These are phyloP conservation scores for Solanum lignicaule DNA, from an alignment of 257 asterid genomes.

Conservation along the genomic window DNA sequence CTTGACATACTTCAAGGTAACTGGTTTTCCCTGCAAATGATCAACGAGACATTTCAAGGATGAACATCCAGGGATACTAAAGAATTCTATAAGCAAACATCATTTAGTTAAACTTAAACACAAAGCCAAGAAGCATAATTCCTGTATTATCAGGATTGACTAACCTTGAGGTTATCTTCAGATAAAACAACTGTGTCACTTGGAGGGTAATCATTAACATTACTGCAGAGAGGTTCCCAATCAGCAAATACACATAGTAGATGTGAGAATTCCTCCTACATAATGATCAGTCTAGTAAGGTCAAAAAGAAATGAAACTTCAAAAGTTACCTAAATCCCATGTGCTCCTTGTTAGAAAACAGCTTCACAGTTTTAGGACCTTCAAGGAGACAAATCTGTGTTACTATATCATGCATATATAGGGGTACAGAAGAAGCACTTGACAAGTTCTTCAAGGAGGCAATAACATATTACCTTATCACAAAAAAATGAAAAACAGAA, in stretches of 20 bases:
- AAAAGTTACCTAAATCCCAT: conserved; percentile 87
- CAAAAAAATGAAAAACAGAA: background rate
- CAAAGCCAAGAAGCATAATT: background rate
- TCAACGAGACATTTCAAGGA: background rate
- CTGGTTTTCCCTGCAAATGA: conserved; percentile 55
- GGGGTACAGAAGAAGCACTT: background rate
- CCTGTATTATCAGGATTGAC: conserved; percentile 4
- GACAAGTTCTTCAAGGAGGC: background rate
- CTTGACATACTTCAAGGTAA: conserved; percentile 60
- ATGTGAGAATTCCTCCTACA: background rate
- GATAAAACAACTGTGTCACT: conserved; percentile 54
- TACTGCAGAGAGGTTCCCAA: conserved; percentile 27
- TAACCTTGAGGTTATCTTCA: conserved; percentile 81
- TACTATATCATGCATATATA: background rate
- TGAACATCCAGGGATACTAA: background rate
- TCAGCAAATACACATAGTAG: background rate
- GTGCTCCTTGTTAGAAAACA: conserved; percentile 72
- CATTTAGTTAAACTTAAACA: background rate
- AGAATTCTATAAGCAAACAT: background rate
- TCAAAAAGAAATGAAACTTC: background rate
- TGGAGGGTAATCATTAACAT: conserved; percentile 69
- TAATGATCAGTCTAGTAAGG: background rate
- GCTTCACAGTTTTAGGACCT: conserved; percentile 81
- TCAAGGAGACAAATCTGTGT: background rate
- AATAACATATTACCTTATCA: background rate